Base-by-base conservation (phyloP, 345 rosid genomes). In the Erodium maritimum region DNA sequence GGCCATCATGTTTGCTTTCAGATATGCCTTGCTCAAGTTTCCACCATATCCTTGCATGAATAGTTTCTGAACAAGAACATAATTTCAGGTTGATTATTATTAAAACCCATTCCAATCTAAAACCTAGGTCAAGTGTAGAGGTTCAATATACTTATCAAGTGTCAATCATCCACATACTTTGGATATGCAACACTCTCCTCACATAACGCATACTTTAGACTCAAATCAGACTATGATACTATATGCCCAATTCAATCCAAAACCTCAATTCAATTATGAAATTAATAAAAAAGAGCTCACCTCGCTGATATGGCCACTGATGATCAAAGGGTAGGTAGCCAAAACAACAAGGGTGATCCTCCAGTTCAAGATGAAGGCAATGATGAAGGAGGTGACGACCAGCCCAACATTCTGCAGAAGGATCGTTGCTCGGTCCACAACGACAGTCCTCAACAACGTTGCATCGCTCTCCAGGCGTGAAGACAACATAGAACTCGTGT, bases 1-100 rank as follows among this genome's bases (percentile, higher is more conserved):
- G 9, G 99, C 98, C 58, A 88, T 70, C 98, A 88, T 91, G 75
- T 91, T 91, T 19, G 98, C 98, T 72, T 81, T 83, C 29, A 91
- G 73, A 67, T 91, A 91, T n/a, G 95, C 95, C 71, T 86, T 91
- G 73, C 94, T 91, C 71, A 91, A 76, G 80, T 91, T 76, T 57
- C 93, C 98, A 10, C 98, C 98, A 58, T 84, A 91, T 1, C 98
- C 98, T 80, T 86, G 82, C 93, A 91, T 84, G 80, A 91, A 91
- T 60, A 91, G 79, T 83, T 83, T 91, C 99, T 91, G 81, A 65
- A 42, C 11, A 42, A 42, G 34, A 29, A 29, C 34, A n/a, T n/a
- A n/a, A n/a, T n/a, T n/a, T n/a, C n/a, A n/a, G n/a, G n/a, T n/a
- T n/a, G n/a, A n/a, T n/a, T n/a, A n/a, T n/a, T n/a, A n/a, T n/a